These are phyloP conservation scores for Cadophora gregata DNA, from an alignment of 2,329 filamentous ascomycete species.

Conservation along the genomic window DNA sequence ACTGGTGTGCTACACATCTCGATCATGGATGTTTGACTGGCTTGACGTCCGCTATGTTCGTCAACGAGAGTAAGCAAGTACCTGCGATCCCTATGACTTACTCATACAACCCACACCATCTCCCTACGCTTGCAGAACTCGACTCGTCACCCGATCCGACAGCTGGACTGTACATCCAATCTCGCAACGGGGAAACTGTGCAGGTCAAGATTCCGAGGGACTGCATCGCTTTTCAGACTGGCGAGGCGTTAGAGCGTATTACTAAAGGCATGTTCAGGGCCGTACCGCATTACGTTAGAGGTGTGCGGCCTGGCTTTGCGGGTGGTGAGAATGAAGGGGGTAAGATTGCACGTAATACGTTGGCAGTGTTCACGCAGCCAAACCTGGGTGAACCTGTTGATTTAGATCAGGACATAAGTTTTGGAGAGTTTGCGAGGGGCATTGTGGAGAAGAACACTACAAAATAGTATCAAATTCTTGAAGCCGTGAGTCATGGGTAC, in stretches of 20 bases:
- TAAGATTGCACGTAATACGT: conserved; percentile 78
- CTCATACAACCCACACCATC: conserved; percentile 41
- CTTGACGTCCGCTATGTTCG: conserved; percentile 93
- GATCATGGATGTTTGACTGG: conserved; percentile 95
- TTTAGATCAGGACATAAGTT: conserved; percentile 67
- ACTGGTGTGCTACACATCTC: conserved; percentile 92
- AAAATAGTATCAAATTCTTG: conserved; percentile 30
- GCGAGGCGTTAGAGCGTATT: conserved; percentile 88
- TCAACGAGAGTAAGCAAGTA: conserved; percentile 70
- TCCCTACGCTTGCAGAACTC: conserved; percentile 71
- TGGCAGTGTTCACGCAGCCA: conserved; percentile 97
- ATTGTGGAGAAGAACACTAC: conserved; percentile 46
- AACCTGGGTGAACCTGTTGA: conserved; percentile 85
- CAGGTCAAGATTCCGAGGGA: conserved; percentile 92
- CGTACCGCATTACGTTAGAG: conserved; percentile 93
- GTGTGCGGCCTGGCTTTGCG: conserved; percentile 62
- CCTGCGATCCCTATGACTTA: conserved; percentile 44
- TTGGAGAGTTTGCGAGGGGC: conserved; percentile 72
- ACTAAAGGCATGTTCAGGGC: conserved; percentile 91
- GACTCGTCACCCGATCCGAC: conserved; percentile 77
- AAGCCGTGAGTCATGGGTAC: background rate
- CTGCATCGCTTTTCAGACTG: conserved; percentile 95
- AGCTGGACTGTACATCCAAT: conserved; percentile 93
- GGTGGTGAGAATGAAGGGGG: conserved; percentile 49
- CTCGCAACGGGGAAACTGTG: conserved; percentile 79